phyloP scores from a whole-genome alignment of 1,139 yeast species.

The Hemisphaericaspora xylanilytica region DNA sequence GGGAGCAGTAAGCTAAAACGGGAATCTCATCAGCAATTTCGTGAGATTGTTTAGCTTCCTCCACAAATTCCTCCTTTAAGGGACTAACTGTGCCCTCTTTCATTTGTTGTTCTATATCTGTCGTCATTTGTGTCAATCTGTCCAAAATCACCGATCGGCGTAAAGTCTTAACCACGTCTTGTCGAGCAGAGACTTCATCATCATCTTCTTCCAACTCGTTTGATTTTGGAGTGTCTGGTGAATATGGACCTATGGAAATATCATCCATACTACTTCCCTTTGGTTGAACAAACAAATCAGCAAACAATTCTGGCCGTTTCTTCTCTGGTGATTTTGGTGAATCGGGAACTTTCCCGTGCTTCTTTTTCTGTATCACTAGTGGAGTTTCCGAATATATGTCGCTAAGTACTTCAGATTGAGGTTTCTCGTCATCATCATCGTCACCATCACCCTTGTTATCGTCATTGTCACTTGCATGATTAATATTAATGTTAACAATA shows the following conservation, averaged over 20 bases:
- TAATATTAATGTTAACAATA: conserved; percentile 3
- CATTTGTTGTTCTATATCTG: conserved; percentile 38
- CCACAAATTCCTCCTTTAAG: conserved; percentile 3
- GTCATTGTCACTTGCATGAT: conserved; percentile 15
- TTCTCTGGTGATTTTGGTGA: neutral
- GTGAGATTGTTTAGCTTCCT: neutral
- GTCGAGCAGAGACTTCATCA: conserved; percentile 1
- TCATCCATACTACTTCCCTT: conserved; percentile 14
- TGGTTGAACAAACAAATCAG: conserved; percentile 10
- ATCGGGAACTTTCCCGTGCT: conserved; percentile 3
- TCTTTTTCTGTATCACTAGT: conserved; percentile 32
- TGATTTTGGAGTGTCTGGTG: conserved; percentile 34
- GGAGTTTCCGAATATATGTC: conserved; percentile 45
- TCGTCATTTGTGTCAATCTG: conserved; percentile 39
- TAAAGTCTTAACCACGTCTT: conserved; percentile 15
- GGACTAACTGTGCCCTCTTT: conserved; percentile 17
- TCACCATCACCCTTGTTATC: too few species aligned
- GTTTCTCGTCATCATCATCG: conserved; percentile 26
- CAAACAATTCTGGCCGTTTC: neutral
- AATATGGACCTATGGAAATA: conserved; percentile 33
- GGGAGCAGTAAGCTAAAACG: neutral
- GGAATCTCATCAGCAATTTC: too few species aligned
- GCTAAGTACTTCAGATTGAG: conserved; percentile 40
- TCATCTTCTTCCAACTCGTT: neutral
- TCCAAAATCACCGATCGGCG: conserved; percentile 42